Evolutionary conservation across 192 early-diverging fungal genomes (phyloP), one percentile per base, ranked within the genome.

Genomic region (Umbelopsis sp.): DNA sequence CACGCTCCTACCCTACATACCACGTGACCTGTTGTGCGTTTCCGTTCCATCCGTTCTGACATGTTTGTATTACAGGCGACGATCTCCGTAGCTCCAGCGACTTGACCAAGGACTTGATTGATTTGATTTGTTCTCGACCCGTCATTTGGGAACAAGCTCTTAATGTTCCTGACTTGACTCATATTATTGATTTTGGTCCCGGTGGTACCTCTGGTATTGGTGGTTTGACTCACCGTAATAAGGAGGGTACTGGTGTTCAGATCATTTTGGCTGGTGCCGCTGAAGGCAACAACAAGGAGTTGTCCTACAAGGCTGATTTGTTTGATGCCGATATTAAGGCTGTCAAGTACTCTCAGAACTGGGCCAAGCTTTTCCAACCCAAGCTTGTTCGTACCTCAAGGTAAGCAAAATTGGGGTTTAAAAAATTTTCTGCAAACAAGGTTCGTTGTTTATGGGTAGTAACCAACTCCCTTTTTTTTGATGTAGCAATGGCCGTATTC

Each of bases 181-280:
- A 98, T 79, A 87, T 97, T 20, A 85, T 98, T 23, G 97, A 98
- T 80, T 98, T 97, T 82, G 95, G 97, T 16, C 93, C 95, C 0
- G 94, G 93, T 37, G 93, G 93, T 12, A 71, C 90, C 10, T 87
- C 87, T 4, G 95, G 95, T 15, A 91, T 98, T 72, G 95, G 94
- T 37, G 77, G 83, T 49, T 78, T 96, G 68, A 94, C 94, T 20
- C 83, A 90, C 80, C 89, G 91, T 51, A 96, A 94, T 84, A 88
- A 92, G 76, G 93, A 95, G 67, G 97, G 97, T 64, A 82, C 86
- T 23, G 97, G 97, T 67, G 88, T 79, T 65, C 71, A 87, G 74
- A 84, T 92, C 70, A 77, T 95, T 70, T 74, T 91, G 74, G 83
- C 87, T 78, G 81, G 90, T 74, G 65, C 84, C 76, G 76, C 92